Evolutionary conservation across 805 yeast genomes (phyloP).

Genomic region (Candida golubevii): DNA sequence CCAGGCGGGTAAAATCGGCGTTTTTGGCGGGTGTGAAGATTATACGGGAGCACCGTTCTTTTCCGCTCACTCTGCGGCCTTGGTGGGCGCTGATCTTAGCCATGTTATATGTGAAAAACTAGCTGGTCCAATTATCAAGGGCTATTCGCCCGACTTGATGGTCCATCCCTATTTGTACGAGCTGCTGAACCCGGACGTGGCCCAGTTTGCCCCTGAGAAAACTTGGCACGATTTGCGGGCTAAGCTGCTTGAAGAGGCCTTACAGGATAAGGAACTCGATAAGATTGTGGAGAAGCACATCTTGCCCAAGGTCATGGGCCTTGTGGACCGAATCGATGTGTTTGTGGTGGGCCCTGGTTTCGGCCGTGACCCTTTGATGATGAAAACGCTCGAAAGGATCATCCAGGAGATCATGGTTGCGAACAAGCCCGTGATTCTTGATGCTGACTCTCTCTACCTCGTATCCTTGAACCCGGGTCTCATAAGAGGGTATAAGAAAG

Average conservation of each 20-base stretch:
- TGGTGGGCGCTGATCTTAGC: constrained; percentile 82
- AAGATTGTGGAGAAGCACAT: constrained; percentile 40
- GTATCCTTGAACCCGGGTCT: constrained; percentile 54
- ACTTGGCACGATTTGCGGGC: constrained; percentile 16
- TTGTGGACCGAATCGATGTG: constrained; percentile 67
- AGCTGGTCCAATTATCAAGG: constrained; percentile 79
- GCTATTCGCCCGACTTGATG: constrained; percentile 91
- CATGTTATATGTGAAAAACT: constrained; percentile 81
- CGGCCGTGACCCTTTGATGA: constrained; percentile 75
- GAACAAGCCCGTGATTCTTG: constrained; percentile 70
- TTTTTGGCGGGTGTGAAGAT: constrained; percentile 92
- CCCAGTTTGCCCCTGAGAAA: constrained; percentile 17
- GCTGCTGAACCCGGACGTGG: constrained; percentile 28
- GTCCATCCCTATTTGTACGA: constrained; percentile 86
- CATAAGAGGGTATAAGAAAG: constrained; percentile 50
- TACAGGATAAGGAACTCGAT: constrained; percentile 23
- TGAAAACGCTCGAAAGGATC: constrained; percentile 53
- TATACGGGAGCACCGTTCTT: constrained; percentile 97
- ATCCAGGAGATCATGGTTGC: constrained; percentile 53
- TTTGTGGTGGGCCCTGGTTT: constrained; percentile 92
- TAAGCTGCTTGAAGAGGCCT: constrained; percentile 21
- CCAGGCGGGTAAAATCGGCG: constrained; percentile 81
- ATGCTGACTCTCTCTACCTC: constrained; percentile 84
- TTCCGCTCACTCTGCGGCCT: constrained; percentile 78
- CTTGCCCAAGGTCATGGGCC: constrained; percentile 48